These are phyloP conservation scores for Suhomyces bribrorum DNA, from an alignment of 1,139 yeast species.

Conservation along the genomic window DNA sequence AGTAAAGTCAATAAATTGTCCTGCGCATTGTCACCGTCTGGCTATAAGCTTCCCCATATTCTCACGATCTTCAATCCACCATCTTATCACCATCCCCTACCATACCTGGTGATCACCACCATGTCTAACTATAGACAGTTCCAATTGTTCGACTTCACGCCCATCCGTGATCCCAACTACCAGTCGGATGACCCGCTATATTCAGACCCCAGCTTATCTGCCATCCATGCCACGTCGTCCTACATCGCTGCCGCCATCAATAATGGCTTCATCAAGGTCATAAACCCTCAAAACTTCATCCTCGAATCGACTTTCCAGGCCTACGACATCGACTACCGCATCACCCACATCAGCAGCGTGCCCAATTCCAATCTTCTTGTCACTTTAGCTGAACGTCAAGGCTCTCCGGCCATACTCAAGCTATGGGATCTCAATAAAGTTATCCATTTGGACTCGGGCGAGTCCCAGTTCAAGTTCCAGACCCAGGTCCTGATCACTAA, in stretches of 20 bases:
- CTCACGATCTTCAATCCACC: too few relatives aligned
- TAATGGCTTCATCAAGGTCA: slow-evolving; percentile 56
- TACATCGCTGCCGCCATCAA: slow-evolving; percentile 61
- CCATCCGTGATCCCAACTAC: slow-evolving; percentile 79
- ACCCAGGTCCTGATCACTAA: slow-evolving; percentile 40
- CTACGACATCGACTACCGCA: slow-evolving; percentile 62
- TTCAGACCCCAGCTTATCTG: slow-evolving; percentile 74
- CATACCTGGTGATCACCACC: background rate
- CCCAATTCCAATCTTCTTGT: slow-evolving; percentile 53
- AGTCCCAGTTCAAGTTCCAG: slow-evolving; percentile 39
- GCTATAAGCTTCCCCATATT: too few relatives aligned
- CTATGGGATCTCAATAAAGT: slow-evolving; percentile 70
- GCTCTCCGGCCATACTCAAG: slow-evolving; percentile 64
- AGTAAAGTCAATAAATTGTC: too few relatives aligned
- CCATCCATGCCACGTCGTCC: slow-evolving; percentile 56
- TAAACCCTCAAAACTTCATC: slow-evolving; percentile 48
- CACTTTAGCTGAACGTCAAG: slow-evolving; percentile 74
- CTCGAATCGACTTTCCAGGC: slow-evolving; percentile 57
- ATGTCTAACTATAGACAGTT: slow-evolving; percentile 72
- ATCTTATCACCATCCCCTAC: background rate
- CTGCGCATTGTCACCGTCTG: too few relatives aligned
- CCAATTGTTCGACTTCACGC: slow-evolving; percentile 81
- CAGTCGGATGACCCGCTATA: slow-evolving; percentile 66
- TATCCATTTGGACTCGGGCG: slow-evolving; percentile 34
- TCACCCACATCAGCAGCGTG: slow-evolving; percentile 56